phyloP scores from a whole-genome alignment of 2,329 filamentous ascomycete genomes.

The Catunica adiposa region DNA sequence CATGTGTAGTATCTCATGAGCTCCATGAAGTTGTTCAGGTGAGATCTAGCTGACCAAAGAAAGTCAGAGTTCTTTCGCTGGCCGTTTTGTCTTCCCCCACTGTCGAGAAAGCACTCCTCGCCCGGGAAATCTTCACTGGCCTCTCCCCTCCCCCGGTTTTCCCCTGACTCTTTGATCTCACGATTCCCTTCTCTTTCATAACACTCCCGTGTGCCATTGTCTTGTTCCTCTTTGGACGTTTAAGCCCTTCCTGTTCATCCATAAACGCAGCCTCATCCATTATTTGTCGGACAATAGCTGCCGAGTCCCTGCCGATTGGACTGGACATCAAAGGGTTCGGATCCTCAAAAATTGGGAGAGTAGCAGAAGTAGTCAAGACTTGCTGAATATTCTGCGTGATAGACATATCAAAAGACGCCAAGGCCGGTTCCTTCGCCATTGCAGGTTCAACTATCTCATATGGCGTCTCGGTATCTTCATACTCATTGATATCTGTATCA shows the following conservation, averaged over 20 bases:
- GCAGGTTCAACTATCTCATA: too few relatives aligned
- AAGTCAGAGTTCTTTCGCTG: conserved; percentile 1
- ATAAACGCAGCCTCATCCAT: background rate
- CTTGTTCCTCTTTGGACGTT: background rate
- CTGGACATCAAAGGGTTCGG: background rate
- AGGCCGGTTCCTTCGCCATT: too few relatives aligned
- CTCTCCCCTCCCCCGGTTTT: background rate
- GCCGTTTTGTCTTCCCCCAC: background rate
- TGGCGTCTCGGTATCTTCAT: too few relatives aligned
- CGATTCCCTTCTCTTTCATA: background rate
- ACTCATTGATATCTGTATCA: too few relatives aligned
- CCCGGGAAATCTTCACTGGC: background rate
- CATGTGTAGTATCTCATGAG: background rate
- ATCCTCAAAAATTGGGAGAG: background rate
- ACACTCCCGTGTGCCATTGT: background rate
- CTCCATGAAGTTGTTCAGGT: background rate
- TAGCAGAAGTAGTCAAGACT: background rate
- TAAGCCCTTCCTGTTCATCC: background rate
- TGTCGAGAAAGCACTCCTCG: background rate
- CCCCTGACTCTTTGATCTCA: background rate
- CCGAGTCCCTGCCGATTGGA: background rate
- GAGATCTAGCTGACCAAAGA: conserved; percentile 12
- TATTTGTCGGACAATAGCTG: background rate
- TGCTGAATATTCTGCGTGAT: too few relatives aligned
- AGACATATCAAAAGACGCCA: too few relatives aligned